Percentiles rank a stretch among this genome's conserved stretches.
phyloP scores from a whole-genome alignment of 495 filamentous ascomycete genomes.

The Tuber borchii region DNA sequence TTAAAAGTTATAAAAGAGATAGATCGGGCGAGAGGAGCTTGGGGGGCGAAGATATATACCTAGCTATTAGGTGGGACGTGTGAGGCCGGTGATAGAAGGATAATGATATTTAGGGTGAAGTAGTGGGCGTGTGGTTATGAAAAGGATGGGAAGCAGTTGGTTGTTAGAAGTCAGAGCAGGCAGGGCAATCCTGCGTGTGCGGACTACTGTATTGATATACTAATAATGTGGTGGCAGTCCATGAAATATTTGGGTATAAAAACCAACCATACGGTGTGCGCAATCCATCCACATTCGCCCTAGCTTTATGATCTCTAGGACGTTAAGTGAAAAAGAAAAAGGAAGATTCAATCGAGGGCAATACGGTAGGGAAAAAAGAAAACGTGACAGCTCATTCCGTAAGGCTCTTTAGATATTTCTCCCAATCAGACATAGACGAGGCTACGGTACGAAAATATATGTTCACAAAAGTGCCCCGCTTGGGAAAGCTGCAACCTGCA shows the following conservation, averaged over 20 bases:
- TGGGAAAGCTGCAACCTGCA: neutral
- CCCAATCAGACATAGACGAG: neutral
- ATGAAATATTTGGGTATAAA: neutral
- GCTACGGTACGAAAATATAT: neutral
- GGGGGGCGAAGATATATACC: neutral
- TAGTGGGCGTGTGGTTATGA: neutral
- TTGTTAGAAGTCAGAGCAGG: neutral
- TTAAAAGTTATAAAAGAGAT: neutral
- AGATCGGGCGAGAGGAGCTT: neutral
- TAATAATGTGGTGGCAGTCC: neutral
- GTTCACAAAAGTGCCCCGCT: neutral
- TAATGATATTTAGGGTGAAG: neutral
- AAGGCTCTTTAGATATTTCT: neutral
- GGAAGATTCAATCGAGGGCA: neutral
- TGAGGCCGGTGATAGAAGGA: neutral
- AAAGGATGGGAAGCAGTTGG: neutral
- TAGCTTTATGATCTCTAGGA: neutral
- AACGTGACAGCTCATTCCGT: neutral
- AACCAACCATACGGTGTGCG: neutral
- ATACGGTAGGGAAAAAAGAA: neutral
- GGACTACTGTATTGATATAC: neutral
- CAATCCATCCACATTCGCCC: neutral
- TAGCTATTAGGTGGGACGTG: neutral
- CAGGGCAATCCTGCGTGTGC: neutral
- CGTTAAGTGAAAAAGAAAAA: neutral